A percentile compares a stretch with the other conserved stretches of the same genome.
Conservation (phyloP, 371 early-diverging fungal genomes). For the Blakeslea trispora region DNA sequence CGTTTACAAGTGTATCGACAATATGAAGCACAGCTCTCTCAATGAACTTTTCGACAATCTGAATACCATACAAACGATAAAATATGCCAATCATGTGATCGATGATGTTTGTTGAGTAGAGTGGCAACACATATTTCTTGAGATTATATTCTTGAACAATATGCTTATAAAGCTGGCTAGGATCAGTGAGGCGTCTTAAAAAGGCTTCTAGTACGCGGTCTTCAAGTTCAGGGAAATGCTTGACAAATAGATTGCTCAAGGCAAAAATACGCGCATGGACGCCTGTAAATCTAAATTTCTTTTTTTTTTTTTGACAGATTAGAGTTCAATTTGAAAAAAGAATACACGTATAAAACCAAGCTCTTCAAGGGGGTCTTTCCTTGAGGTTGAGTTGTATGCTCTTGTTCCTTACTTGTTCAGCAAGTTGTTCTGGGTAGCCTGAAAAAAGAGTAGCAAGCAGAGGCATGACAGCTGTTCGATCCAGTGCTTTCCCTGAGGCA, state of each 20-base stretch:
- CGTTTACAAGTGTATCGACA: not conserved
- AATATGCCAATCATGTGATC: slow-evolving; percentile 9
- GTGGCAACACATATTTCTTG: not conserved
- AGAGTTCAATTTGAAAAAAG: not conserved
- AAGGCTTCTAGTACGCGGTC: slow-evolving; percentile 3
- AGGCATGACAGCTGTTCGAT: not conserved
- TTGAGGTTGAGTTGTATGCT: no score
- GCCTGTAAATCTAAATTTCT: slow-evolving; percentile 14
- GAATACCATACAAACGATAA: not conserved
- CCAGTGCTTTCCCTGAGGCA: no score
- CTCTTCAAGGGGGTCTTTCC: not conserved
- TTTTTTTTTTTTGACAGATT: not conserved
- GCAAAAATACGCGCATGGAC: slow-evolving; percentile 10
- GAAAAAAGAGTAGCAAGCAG: not conserved
- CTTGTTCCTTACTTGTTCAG: slow-evolving; percentile 5
- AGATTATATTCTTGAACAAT: not conserved
- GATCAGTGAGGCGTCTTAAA: not conserved
- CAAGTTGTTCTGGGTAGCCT: not conserved
- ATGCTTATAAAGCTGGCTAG: not conserved
- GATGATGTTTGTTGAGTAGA: not conserved
- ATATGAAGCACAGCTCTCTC: not conserved
- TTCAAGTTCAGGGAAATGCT: not conserved
- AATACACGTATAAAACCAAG: no score
- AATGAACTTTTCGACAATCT: slow-evolving; percentile 6
- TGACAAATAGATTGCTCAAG: slow-evolving; percentile 5